Conservation (phyloP, 768 basidiomycete genomes). For the Tephrocybe sp. region DNA sequence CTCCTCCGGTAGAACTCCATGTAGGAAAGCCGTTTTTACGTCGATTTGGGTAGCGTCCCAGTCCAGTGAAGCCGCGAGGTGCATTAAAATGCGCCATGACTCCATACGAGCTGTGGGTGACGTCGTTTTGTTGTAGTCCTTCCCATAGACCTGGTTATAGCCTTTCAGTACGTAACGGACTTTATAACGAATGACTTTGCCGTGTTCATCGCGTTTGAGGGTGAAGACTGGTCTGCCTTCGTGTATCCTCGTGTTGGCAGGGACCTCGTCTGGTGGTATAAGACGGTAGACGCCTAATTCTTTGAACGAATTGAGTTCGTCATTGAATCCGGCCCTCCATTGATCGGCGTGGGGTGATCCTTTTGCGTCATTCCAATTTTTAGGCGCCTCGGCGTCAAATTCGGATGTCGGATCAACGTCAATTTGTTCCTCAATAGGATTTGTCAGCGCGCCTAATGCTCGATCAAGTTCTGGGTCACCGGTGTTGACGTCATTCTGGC, state of each 20-base stretch:
- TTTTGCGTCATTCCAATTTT: background rate
- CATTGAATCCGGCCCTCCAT: background rate
- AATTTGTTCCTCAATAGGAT: background rate
- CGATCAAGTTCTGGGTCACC: background rate
- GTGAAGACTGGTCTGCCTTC: background rate
- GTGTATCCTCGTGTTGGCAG: background rate
- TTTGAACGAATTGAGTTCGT: background rate
- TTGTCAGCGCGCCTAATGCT: background rate
- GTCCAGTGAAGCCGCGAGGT: too few species aligned
- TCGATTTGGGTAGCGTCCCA: too few species aligned
- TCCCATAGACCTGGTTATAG: too few species aligned
- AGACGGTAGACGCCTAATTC: background rate
- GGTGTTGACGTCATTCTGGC: too few species aligned
- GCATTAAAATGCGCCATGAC: too few species aligned
- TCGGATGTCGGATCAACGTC: background rate
- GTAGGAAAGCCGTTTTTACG: too few species aligned
- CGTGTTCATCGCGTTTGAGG: background rate
- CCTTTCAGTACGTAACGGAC: too few species aligned
- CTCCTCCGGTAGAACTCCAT: too few species aligned
- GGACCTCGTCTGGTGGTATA: too few species aligned
- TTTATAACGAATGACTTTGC: too few species aligned
- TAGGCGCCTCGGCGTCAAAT: background rate
- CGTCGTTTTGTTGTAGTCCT: too few species aligned
- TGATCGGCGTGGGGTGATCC: background rate
- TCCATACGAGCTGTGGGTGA: too few species aligned